Conservation (phyloP, 2,329 filamentous ascomycete species). For the Phaeosphaeria sp. region DNA sequence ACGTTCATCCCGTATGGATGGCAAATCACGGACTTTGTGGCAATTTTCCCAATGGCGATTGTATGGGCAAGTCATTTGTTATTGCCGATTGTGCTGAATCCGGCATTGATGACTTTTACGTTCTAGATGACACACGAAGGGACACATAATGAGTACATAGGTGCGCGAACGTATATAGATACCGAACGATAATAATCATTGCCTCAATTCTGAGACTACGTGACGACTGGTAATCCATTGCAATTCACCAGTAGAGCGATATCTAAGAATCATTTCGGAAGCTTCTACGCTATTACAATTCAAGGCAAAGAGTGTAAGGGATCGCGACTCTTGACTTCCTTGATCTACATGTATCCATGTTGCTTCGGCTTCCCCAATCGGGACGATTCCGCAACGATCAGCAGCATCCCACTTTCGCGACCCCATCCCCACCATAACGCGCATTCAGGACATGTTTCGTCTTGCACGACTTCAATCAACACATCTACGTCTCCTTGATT, state of each 20-base stretch:
- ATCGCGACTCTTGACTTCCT: too few species aligned
- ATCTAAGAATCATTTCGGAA: too few species aligned
- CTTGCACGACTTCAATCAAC: neutral
- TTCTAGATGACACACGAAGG: conserved; percentile 60
- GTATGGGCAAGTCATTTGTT: conserved; percentile 73
- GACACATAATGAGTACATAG: neutral
- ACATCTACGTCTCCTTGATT: neutral
- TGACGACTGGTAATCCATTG: too few species aligned
- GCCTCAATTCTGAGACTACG: neutral
- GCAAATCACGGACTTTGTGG: conserved; percentile 61
- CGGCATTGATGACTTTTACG: conserved; percentile 82
- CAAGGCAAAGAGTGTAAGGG: too few species aligned
- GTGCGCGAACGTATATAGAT: neutral
- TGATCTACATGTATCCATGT: neutral
- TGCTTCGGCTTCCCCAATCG: conserved; percentile 20
- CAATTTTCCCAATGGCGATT: conserved; percentile 75
- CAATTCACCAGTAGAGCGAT: too few species aligned
- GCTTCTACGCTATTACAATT: too few species aligned
- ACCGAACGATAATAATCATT: neutral
- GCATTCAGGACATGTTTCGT: neutral
- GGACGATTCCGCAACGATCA: conserved; percentile 2
- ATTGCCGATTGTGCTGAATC: conserved; percentile 76
- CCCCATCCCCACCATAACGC: too few species aligned
- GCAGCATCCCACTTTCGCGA: conserved; percentile 9
- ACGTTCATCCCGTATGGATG: conserved; percentile 62